Evolutionary conservation across 2,329 filamentous ascomycete genomes (phyloP), one percentile per base, ranked within the genome.

Genomic region (Ampelomyces quisqualis): DNA sequence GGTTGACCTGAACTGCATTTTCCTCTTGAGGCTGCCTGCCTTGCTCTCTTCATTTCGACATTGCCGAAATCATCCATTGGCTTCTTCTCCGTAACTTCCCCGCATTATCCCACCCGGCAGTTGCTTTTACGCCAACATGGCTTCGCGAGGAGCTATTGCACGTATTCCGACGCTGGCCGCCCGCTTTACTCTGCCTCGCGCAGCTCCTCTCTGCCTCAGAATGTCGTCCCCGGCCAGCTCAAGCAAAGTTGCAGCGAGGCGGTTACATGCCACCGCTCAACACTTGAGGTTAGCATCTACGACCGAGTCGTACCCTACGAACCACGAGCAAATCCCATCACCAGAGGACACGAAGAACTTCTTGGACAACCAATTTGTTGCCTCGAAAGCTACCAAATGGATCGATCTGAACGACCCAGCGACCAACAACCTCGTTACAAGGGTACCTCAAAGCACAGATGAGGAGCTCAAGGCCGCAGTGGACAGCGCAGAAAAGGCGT

Each of bases 341-440:
- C 82, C 85, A 24, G 71, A 78, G 57, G 80, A 90, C 65, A 91
- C 88, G 10, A 85, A 82, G 19, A 90, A 86, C 74, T 93, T 93
- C 68, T 66, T 93, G 55, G 80, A 93, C 76, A 93, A 93, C 73
- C 73, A 85, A 67, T 90, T 91, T 64, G 73, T 84, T 39, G 70
- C 77, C 34, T 90, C 86, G 13, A 70, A 77, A 59, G 76, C 87
- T 19, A 77, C 81, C 45, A 75, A 84, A 71, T 89, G 83, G 77
- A 89, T 91, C 66, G 85, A 90, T 60, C 74, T 93, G 51, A 75
- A 87, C 70, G 88, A 93, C 70, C 88, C 88, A 14, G 87, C 88
- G 34, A 91, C 88, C 58, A 91, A 90, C 75, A 86, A 90, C 70
- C 78, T 91, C 53, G 83, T 93, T 48, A 91, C 88, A 10, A 81